phyloP scores from a whole-genome alignment of 257 asterid species.

The Solanum commersonii region DNA sequence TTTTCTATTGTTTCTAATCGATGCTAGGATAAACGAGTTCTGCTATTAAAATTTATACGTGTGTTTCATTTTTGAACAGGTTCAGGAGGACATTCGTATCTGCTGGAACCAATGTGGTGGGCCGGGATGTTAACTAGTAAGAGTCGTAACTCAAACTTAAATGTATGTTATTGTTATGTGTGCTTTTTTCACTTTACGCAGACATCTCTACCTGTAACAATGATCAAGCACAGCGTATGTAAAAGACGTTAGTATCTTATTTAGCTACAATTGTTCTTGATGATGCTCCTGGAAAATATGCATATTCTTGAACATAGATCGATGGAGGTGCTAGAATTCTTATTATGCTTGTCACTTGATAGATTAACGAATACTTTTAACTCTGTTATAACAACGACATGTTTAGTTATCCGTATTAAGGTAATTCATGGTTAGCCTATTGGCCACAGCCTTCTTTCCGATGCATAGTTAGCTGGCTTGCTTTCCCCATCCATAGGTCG shows the following conservation, averaged over 20 bases:
- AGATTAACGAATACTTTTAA: background rate
- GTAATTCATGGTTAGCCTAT: background rate
- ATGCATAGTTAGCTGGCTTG: background rate
- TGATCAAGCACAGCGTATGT: background rate
- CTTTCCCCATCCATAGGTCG: background rate
- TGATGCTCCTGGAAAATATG: background rate
- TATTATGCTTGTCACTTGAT: background rate
- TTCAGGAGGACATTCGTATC: slow-evolving; percentile 73
- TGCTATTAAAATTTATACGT: background rate
- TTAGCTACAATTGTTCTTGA: background rate
- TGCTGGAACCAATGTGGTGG: slow-evolving; percentile 95
- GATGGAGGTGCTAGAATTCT: background rate
- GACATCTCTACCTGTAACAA: background rate
- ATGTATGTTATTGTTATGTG: background rate
- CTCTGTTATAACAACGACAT: background rate
- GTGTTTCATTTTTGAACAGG: slow-evolving; percentile 22
- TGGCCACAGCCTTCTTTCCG: background rate
- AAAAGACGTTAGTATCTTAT: background rate
- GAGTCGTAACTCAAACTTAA: slow-evolving; percentile 2
- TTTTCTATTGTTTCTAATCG: background rate
- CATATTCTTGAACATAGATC: background rate
- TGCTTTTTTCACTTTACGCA: background rate
- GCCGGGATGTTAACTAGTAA: slow-evolving; percentile 83
- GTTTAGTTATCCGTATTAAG: background rate
- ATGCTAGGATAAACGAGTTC: background rate